Evolutionary conservation across 495 filamentous ascomycete species (phyloP).

Genomic region (Entonaema liquescens): DNA sequence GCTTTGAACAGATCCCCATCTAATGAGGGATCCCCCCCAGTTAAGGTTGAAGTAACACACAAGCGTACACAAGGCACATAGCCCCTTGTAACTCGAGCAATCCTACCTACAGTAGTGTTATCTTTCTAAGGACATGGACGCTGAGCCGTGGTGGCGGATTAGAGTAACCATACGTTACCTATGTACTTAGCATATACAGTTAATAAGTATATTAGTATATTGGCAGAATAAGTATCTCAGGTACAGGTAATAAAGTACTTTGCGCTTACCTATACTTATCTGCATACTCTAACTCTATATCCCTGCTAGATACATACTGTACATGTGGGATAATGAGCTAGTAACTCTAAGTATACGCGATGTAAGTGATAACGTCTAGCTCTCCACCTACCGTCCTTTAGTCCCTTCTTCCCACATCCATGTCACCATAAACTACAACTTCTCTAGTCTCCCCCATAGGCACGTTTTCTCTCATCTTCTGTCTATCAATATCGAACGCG

Average conservation of each 20-base stretch:
- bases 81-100: background rate
- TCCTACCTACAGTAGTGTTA: conserved; percentile 1
- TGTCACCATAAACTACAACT: conserved; percentile 35
- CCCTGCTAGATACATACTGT: conserved; percentile 24
- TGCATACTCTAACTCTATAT: background rate
- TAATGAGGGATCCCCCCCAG: background rate
- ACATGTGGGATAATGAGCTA: background rate
- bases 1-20: background rate
- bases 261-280: background rate
- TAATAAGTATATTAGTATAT: too few species aligned
- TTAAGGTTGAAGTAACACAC: background rate
- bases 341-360: conserved; percentile 24
- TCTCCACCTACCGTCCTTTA: conserved; percentile 6
- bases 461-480: conserved; percentile 7
- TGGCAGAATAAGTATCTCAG: too few species aligned
- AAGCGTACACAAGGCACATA: background rate
- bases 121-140: background rate
- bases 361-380: conserved; percentile 38
- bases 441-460: conserved; percentile 15
- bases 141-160: conserved; percentile 1
- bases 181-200: too few species aligned
- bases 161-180: too few species aligned
- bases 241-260: background rate
- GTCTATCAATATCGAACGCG: conserved; percentile 11
- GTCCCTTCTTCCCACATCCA: conserved; percentile 10